phyloP scores from a whole-genome alignment of 345 rosid species.

The Aquilaria yunnanensis region DNA sequence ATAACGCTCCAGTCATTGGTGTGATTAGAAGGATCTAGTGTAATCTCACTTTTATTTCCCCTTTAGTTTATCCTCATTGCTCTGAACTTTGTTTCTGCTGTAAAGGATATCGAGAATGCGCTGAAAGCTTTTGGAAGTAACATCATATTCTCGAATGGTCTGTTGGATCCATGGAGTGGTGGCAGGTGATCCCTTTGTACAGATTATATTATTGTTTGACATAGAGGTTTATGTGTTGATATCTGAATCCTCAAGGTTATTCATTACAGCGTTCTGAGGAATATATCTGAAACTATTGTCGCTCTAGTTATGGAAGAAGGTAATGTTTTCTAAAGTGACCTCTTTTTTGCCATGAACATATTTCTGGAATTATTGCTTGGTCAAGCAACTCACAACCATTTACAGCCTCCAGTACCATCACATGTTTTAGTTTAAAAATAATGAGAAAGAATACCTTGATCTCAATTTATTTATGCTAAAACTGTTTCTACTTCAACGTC shows the following conservation, averaged over 20 bases:
- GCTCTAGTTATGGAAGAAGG: slow-evolving; percentile 92
- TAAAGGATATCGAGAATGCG: slow-evolving; percentile 62
- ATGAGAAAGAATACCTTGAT: too few relatives aligned
- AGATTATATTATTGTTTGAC: slow-evolving; percentile 3
- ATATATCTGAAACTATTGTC: slow-evolving; percentile 63
- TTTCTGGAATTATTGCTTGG: too few relatives aligned
- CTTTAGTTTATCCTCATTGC: too few relatives aligned
- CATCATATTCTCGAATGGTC: slow-evolving; percentile 92
- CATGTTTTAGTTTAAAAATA: too few relatives aligned
- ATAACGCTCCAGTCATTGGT: too few relatives aligned
- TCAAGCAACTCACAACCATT: too few relatives aligned
- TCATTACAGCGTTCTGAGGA: slow-evolving; percentile 65
- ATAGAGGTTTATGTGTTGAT: neutral
- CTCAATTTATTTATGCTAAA: neutral
- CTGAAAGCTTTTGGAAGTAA: slow-evolving; percentile 77
- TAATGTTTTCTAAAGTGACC: slow-evolving; percentile 23
- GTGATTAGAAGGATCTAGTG: too few relatives aligned
- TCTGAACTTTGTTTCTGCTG: neutral
- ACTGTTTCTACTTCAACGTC: neutral
- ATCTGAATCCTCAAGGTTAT: slow-evolving; percentile 16
- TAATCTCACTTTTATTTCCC: too few relatives aligned
- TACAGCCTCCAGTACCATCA: too few relatives aligned
- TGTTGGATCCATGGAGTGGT: slow-evolving; percentile 98
- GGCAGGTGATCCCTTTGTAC: slow-evolving; percentile 46
- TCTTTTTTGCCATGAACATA: neutral